Evolutionary conservation across 83 land plant species (phyloP).

Genomic region (Larix sibirica): DNA sequence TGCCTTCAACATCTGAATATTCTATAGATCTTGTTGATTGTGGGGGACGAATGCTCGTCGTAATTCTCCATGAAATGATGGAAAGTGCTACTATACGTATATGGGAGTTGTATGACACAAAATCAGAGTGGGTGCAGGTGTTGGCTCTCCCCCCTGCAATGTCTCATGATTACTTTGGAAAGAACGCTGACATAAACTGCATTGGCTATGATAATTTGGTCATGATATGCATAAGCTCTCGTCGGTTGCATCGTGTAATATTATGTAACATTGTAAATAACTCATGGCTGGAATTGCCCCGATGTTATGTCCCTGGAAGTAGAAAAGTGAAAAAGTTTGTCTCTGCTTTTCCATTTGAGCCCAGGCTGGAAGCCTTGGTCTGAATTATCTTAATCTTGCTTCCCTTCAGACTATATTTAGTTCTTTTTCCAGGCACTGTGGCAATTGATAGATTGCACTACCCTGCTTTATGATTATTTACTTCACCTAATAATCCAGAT

Average conservation of each 20-base stretch:
- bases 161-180: slow-evolving; percentile 58
- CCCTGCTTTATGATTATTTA: background rate
- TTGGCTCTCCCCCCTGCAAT: slow-evolving; percentile 51
- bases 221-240: slow-evolving; percentile 45
- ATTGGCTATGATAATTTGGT: slow-evolving; percentile 38
- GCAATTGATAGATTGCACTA: background rate
- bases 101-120: slow-evolving; percentile 42
- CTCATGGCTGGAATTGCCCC: slow-evolving; percentile 56
- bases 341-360: slow-evolving; percentile 59
- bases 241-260: slow-evolving; percentile 28
- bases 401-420: slow-evolving; percentile 6
- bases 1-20: slow-evolving; percentile 43
- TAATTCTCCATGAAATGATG: slow-evolving; percentile 42
- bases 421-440: background rate
- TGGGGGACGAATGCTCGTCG: slow-evolving; percentile 44
- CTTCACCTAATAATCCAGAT: background rate
- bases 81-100: slow-evolving; percentile 52
- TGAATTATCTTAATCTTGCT: slow-evolving; percentile 19
- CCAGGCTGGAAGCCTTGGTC: slow-evolving; percentile 58
- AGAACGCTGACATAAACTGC: slow-evolving; percentile 64
- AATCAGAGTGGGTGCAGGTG: slow-evolving; percentile 33
- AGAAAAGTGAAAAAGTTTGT: slow-evolving; percentile 34
- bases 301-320: slow-evolving; percentile 27
- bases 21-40: slow-evolving; percentile 53
- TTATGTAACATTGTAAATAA: slow-evolving; percentile 29